These are phyloP conservation scores for Croton laevigatus DNA, from an alignment of 441 rosid species.

Conservation along the genomic window DNA sequence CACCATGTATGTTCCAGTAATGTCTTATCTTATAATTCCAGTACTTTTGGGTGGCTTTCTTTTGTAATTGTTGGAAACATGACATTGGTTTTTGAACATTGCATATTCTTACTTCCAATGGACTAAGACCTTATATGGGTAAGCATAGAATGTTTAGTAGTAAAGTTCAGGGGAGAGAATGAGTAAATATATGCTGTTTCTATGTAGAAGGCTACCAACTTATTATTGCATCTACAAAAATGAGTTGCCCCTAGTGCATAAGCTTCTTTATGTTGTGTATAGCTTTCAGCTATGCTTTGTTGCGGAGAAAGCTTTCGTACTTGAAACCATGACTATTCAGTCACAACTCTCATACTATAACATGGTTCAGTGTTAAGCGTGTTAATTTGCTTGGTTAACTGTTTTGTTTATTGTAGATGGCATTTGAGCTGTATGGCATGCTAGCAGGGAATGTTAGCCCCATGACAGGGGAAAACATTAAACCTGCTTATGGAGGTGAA, in stretches of 20 bases:
- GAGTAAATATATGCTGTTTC: background rate
- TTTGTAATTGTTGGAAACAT: background rate
- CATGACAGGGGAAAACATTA: conserved; percentile 92
- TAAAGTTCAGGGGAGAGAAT: conserved; percentile 1
- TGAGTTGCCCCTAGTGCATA: background rate
- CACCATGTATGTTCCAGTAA: conserved; percentile 71
- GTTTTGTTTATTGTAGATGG: conserved; percentile 60
- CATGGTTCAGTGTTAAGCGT: conserved; percentile 5
- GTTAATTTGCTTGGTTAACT: conserved; percentile 4
- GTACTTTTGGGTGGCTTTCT: conserved; percentile 2
- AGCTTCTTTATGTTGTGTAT: background rate
- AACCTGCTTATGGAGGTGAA: conserved; percentile 97
- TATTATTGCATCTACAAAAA: no score
- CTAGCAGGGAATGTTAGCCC: conserved; percentile 97
- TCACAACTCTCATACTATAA: background rate
- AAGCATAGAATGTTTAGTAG: background rate
- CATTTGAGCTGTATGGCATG: conserved; percentile 94
- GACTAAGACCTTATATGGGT: background rate
- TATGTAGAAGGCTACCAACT: background rate
- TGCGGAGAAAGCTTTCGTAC: background rate
- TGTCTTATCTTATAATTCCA: conserved; percentile 11
- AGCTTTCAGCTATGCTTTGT: background rate
- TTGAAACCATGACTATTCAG: background rate
- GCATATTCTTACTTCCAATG: conserved; percentile 4
- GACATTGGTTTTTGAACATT: background rate